Conservation (phyloP, 2,329 filamentous ascomycete species). For the Tympanopsis confertula region DNA sequence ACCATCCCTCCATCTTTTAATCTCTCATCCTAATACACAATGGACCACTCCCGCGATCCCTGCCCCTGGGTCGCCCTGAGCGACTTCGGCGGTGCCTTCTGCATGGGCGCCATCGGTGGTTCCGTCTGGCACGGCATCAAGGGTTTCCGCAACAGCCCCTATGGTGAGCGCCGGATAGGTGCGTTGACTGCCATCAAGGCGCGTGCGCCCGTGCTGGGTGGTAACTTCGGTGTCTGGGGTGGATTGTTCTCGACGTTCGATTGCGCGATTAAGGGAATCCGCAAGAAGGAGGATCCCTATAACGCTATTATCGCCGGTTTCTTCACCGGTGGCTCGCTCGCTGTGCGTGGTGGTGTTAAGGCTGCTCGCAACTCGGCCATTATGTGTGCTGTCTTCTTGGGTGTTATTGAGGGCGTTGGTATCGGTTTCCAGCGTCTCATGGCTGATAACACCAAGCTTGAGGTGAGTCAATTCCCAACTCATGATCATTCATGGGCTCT, state of each 20-base stretch:
- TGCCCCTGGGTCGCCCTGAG: constrained; percentile 94
- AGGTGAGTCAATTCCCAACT: constrained; percentile 37
- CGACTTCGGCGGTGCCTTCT: constrained; percentile 94
- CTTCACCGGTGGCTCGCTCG: constrained; percentile 86
- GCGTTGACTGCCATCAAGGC: constrained; percentile 96
- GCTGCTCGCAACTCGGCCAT: constrained; percentile 92
- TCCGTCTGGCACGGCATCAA: constrained; percentile 96
- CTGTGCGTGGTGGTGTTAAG: constrained; percentile 81
- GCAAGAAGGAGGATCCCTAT: constrained; percentile 96
- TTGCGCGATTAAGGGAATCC: constrained; percentile 85
- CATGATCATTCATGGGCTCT: too few species aligned
- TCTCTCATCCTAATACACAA: constrained; percentile 18
- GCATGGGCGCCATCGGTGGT: constrained; percentile 76
- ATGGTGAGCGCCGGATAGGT: constrained; percentile 90
- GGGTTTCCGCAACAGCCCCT: constrained; percentile 78
- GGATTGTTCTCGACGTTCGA: constrained; percentile 93
- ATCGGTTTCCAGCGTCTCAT: constrained; percentile 94
- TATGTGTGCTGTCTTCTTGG: constrained; percentile 84
- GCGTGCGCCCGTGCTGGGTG: constrained; percentile 85
- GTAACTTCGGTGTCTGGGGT: constrained; percentile 97
- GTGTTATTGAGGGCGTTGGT: constrained; percentile 93
- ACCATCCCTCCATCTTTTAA: neutral
- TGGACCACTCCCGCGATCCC: constrained; percentile 95
- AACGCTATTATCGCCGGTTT: constrained; percentile 97
- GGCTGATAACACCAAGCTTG: constrained; percentile 75